Conservation (phyloP, 2,329 filamentous ascomycete species). For the Chaetomiaceae sp. region DNA sequence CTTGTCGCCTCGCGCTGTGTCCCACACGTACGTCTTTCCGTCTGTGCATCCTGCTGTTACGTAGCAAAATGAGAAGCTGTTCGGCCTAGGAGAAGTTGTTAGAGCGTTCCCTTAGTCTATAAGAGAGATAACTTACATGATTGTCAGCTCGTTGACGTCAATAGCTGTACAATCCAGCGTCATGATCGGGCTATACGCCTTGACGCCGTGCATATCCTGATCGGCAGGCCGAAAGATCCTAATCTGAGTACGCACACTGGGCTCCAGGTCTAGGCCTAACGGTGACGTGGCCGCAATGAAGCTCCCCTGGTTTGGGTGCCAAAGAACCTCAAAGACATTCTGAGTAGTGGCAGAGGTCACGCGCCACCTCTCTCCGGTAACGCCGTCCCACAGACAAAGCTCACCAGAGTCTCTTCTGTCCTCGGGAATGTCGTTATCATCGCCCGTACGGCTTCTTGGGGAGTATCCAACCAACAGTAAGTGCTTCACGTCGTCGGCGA, state of each 20-base stretch:
- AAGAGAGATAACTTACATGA: slow-evolving; percentile 39
- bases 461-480: slow-evolving; percentile 60
- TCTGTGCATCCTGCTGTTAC: slow-evolving; percentile 60
- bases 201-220: slow-evolving; percentile 28
- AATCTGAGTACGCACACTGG: slow-evolving; percentile 51
- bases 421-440: slow-evolving; percentile 56
- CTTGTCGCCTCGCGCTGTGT: slow-evolving; percentile 51
- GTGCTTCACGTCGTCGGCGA: slow-evolving; percentile 41
- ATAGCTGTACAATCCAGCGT: slow-evolving; percentile 55
- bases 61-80: slow-evolving; percentile 47
- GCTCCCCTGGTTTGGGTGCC: slow-evolving; percentile 52
- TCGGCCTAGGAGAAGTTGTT: slow-evolving; percentile 41
- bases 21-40: slow-evolving; percentile 60
- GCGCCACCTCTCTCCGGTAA: slow-evolving; percentile 39
- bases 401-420: slow-evolving; percentile 56
- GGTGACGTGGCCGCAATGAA: slow-evolving; percentile 58
- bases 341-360: slow-evolving; percentile 50
- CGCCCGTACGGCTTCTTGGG: slow-evolving; percentile 48
- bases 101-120: no score
- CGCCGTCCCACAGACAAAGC: slow-evolving; percentile 55
- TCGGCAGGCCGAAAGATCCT: slow-evolving; percentile 45
- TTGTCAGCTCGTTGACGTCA: slow-evolving; percentile 60
- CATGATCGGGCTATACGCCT: slow-evolving; percentile 45
- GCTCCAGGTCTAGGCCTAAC: slow-evolving; percentile 41
- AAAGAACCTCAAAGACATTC: slow-evolving; percentile 62